These are phyloP conservation scores for Limtongia smithiae DNA, from an alignment of 805 yeast genomes.

Conservation along the genomic window DNA sequence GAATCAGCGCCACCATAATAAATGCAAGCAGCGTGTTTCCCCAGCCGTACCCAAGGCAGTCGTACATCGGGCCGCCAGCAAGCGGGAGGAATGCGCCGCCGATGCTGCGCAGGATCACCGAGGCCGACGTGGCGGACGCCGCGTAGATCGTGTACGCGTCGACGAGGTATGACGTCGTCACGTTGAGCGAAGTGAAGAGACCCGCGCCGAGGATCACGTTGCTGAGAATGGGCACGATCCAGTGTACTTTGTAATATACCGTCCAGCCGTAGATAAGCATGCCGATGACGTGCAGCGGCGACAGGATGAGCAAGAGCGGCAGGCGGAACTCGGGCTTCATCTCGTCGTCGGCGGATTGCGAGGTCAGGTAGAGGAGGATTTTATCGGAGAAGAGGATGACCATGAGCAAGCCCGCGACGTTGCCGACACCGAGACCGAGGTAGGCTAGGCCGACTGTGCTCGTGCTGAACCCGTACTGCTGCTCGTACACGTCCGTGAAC, in stretches of 20 bases:
- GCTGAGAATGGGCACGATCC: constrained; percentile 64
- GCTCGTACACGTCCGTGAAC: constrained; percentile 48
- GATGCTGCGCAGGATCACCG: constrained; percentile 61
- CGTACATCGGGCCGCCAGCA: constrained; percentile 51
- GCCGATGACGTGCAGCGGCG: constrained; percentile 55
- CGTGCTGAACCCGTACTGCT: constrained; percentile 46
- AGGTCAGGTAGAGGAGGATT: constrained; percentile 41
- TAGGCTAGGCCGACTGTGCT: constrained; percentile 55
- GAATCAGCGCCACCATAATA: constrained; percentile 56
- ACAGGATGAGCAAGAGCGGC: constrained; percentile 49
- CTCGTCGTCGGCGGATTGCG: constrained; percentile 49
- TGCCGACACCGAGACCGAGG: constrained; percentile 56
- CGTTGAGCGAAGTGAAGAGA: constrained; percentile 58
- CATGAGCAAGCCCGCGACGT: constrained; percentile 46
- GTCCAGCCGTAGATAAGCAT: constrained; percentile 70
- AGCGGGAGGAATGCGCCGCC: constrained; percentile 68
- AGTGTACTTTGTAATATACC: constrained; percentile 51
- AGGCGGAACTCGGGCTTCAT: constrained; percentile 59
- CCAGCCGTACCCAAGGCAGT: constrained; percentile 25
- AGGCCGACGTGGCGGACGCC: constrained; percentile 68
- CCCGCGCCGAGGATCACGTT: constrained; percentile 58
- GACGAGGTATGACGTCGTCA: constrained; percentile 62
- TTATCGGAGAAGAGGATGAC: constrained; percentile 48
- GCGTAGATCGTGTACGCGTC: constrained; percentile 67
- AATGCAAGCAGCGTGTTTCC: constrained; percentile 53